Percentiles rank a stretch among this genome's conserved stretches.
phyloP scores from a whole-genome alignment of 495 filamentous ascomycete genomes.

The Lophiotrema nucula region DNA sequence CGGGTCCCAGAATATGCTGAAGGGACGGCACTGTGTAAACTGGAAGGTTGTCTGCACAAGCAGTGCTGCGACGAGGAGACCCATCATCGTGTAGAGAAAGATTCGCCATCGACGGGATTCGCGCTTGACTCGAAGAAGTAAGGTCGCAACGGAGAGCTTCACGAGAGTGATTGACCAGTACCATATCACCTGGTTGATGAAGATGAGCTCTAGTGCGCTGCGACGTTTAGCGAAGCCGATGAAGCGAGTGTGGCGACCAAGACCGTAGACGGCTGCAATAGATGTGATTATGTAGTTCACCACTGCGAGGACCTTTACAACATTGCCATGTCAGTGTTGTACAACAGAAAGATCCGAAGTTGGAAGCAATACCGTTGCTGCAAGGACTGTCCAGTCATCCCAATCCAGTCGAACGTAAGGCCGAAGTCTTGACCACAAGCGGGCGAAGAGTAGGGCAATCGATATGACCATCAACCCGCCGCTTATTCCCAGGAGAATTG shows the following conservation, averaged over 20 bases:
- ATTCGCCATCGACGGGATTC: conserved; percentile 24
- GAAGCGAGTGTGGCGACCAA: conserved; percentile 16
- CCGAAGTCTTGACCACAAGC: conserved; percentile 19
- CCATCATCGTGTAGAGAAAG: conserved; percentile 33
- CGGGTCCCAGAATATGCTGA: conserved; percentile 39
- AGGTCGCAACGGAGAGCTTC: conserved; percentile 39
- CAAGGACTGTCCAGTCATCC: conserved; percentile 26
- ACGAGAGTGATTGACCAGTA: conserved; percentile 26
- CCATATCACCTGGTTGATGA: conserved; percentile 31
- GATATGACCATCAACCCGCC: conserved; percentile 19
- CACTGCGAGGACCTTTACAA: conserved; percentile 30
- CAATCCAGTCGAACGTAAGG: conserved; percentile 6
- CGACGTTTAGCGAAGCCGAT: conserved; percentile 5
- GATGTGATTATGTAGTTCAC: conserved; percentile 17
- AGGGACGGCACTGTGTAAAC: conserved; percentile 38
- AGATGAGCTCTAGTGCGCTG: conserved; percentile 30
- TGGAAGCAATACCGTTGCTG: conserved; percentile 13
- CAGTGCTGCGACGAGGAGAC: conserved; percentile 19
- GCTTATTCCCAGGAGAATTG: conserved; percentile 19
- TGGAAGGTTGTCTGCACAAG: conserved; percentile 24
- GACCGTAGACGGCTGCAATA: conserved; percentile 14
- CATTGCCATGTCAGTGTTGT: too few relatives aligned
- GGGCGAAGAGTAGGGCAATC: conserved; percentile 6
- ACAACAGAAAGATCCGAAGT: too few relatives aligned
- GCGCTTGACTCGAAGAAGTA: conserved; percentile 39